These are phyloP conservation scores for Leccinum angustisporum DNA, from an alignment of 1,284 basidiomycete genomes.

Conservation along the genomic window DNA sequence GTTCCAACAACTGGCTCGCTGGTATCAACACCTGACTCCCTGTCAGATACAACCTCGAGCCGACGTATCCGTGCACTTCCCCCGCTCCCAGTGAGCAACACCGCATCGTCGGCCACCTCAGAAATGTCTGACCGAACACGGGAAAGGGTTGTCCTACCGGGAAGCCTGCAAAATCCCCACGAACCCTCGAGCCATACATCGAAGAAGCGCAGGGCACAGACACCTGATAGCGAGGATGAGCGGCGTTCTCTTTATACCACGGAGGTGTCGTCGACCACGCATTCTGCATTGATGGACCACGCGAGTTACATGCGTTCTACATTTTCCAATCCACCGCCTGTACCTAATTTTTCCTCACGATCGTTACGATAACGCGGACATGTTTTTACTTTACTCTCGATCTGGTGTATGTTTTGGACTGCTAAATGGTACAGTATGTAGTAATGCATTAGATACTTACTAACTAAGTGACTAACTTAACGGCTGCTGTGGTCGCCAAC, in stretches of 20 bases:
- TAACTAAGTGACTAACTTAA: too few species aligned
- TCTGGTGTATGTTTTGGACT: not conserved
- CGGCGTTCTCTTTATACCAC: constrained; percentile 17
- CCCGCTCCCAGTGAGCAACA: constrained; percentile 22
- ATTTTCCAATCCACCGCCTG: constrained; percentile 15
- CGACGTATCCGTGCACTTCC: constrained; percentile 33
- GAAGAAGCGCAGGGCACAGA: not conserved
- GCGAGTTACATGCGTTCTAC: constrained; percentile 24
- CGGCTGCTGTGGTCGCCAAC: constrained; percentile 10
- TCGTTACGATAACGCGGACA: constrained; percentile 12
- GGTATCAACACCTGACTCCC: constrained; percentile 9
- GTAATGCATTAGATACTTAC: too few species aligned
- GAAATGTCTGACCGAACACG: not conserved
- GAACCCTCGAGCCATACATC: not conserved
- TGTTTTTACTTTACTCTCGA: constrained; percentile 4
- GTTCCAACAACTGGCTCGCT: constrained; percentile 4
- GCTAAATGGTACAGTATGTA: not conserved
- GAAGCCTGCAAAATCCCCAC: constrained; percentile 11
- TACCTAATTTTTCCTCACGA: constrained; percentile 7
- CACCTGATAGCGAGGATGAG: constrained; percentile 18
- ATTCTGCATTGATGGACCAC: constrained; percentile 32
- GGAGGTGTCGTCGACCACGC: constrained; percentile 32
- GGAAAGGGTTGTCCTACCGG: not conserved
- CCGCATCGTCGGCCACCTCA: not conserved
- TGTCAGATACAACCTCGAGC: constrained; percentile 13